Evolutionary conservation across 306 rosid genomes (phyloP), one percentile per base, ranked within the genome.

Genomic region (Rubus parviflorus): DNA sequence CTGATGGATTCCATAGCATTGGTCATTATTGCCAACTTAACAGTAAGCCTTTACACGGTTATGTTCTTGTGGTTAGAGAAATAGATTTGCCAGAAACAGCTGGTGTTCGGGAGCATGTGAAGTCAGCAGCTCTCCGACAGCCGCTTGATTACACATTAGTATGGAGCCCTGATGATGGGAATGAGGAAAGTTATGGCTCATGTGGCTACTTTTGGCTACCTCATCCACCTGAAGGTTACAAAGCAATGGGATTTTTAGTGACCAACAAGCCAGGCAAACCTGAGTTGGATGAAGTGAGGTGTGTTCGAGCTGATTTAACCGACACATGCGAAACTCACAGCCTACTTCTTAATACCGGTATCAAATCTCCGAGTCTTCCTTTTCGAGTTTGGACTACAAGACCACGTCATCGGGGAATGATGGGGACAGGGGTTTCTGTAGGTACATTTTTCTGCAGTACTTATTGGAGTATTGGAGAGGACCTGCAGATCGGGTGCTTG

Each of bases 181-280:
- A 75, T 61, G 86, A 82, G 70, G 88, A 79, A 38, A 58, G 47
- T 35, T 49, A 78, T 23, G 74, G 70, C 65, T 87, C 65, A 68
- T 77, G 75, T 84, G 92, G 89, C 79, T 90, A 87, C 81, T 81
- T 92, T 86, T 94, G 97, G 98, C 76, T 80, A 17, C 98, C 98
- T 68, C 91, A 73, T 73, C 92, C 97, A 69, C 90, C 95, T 69
- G 87, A 89, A 68, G 97, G 97, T 68, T 94, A 92, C 75, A 85
- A 73, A 83, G 85, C 91, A 65, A 78, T 92, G 72, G 97, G 98
- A 8, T 90, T 77, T 81, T 81, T 94, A 75, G 97, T 90, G 40
- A 86, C 98, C 10, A 70, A 83, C 73, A 81, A 17, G 38, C 89
- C 89, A 20, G 83, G 77, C 6, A 92, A 90, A 83, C 98, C 98